Conservation (phyloP, 108 stramenopile genomes). For the Aurantiochytrium sp. region DNA sequence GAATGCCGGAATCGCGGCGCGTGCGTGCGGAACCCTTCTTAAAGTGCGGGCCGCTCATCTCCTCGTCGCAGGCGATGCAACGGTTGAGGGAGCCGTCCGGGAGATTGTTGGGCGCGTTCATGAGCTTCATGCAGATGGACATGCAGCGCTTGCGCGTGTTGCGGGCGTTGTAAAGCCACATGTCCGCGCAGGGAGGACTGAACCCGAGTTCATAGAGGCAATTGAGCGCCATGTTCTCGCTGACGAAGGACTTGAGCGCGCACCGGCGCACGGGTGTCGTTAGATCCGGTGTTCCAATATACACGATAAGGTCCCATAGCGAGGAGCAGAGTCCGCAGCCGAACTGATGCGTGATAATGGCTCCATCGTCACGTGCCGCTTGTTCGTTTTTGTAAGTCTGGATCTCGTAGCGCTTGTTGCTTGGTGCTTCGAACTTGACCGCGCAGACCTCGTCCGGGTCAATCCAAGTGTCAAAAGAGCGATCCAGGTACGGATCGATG, state of each 20-base stretch:
- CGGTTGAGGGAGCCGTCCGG: neutral
- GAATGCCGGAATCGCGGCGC: neutral
- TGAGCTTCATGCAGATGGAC: neutral
- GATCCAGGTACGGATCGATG: neutral
- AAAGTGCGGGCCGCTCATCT: neutral
- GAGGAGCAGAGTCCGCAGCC: neutral
- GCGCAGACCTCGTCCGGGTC: neutral
- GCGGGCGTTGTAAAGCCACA: neutral
- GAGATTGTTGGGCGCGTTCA: neutral
- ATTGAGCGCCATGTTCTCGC: neutral
- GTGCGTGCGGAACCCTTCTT: neutral
- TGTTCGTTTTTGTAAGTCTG: neutral
- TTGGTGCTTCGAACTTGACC: neutral
- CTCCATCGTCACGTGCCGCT: neutral
- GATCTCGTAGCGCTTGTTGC: neutral
- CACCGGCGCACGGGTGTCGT: neutral
- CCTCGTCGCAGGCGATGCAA: neutral
- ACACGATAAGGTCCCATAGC: neutral
- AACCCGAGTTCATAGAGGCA: slow-evolving; percentile 1
- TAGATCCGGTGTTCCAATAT: neutral
- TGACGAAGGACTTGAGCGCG: neutral
- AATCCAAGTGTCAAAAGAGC: neutral
- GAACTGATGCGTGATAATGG: neutral
- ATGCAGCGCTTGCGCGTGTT: slow-evolving; percentile 3
- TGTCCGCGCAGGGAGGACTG: neutral